phyloP scores from a whole-genome alignment of 2,329 filamentous ascomycete genomes.

The Pseudogymnoascus sp. region DNA sequence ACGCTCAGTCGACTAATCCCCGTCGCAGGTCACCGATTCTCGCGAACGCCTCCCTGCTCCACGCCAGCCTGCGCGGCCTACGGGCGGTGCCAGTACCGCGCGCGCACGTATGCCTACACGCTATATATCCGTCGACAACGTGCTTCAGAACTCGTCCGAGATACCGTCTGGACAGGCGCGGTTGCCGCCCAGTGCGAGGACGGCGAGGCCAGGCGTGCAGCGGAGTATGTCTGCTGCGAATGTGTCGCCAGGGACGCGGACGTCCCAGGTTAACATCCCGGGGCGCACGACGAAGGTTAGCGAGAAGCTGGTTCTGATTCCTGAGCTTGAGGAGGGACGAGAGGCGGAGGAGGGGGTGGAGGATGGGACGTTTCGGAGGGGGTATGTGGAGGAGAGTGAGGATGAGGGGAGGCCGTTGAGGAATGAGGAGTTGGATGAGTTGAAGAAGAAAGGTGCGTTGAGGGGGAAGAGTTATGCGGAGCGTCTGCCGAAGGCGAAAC shows the following conservation, averaged over 20 bases:
- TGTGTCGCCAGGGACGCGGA: conserved; percentile 32
- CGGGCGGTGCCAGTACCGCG: conserved; percentile 21
- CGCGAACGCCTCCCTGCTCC: conserved; percentile 38
- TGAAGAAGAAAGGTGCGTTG: conserved; percentile 53
- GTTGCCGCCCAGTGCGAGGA: conserved; percentile 46
- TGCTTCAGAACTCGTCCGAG: conserved; percentile 87
- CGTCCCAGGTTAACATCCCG: conserved; percentile 51
- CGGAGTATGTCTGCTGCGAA: conserved; percentile 39
- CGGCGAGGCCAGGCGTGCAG: conserved; percentile 36
- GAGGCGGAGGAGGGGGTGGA: conserved; percentile 53
- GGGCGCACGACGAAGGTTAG: conserved; percentile 88
- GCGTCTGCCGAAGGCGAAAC: conserved; percentile 76
- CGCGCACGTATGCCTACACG: conserved; percentile 47
- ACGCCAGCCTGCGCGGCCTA: conserved; percentile 29
- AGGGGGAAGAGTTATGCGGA: conserved; percentile 88
- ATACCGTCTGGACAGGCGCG: conserved; percentile 91
- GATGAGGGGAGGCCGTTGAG: conserved; percentile 59
- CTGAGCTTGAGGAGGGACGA: conserved; percentile 61
- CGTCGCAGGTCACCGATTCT: conserved; percentile 46
- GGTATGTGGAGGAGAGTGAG: conserved; percentile 35
- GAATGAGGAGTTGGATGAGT: conserved; percentile 59
- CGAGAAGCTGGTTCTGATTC: conserved; percentile 91
- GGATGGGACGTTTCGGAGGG: conserved; percentile 39
- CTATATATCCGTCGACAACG: conserved; percentile 86
- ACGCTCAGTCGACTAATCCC: conserved; percentile 18